Evolutionary conservation across 371 early-diverging fungal genomes (phyloP).

Genomic region (Apophysomyces variabilis): DNA sequence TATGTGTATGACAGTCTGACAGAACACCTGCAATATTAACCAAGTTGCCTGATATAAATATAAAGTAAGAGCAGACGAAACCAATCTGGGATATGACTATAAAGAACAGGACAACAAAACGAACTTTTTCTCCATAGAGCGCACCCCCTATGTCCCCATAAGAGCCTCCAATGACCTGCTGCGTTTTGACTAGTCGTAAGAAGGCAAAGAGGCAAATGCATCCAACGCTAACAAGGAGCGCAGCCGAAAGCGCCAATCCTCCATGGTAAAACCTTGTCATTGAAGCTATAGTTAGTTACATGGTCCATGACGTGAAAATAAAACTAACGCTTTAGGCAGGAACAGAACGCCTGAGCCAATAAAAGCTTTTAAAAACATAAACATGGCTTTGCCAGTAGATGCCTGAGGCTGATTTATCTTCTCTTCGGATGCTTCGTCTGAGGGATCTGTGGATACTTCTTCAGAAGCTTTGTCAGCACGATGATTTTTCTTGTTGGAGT

Average conservation of each 20-base stretch:
- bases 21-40: conserved; percentile 46
- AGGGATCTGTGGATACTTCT: conserved; percentile 4
- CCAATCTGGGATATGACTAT: conserved; percentile 73
- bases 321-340: conserved; percentile 66
- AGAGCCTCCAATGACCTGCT: conserved; percentile 59
- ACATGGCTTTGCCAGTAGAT: conserved; percentile 69
- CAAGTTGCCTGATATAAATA: conserved; percentile 52
- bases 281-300: conserved; percentile 18
- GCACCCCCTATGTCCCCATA: conserved; percentile 81
- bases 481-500: not conserved
- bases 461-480: conserved; percentile 21
- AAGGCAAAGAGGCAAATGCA: conserved; percentile 36
- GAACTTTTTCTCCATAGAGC: conserved; percentile 64
- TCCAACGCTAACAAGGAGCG: conserved; percentile 31
- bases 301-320: not conserved
- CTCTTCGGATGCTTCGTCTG: conserved; percentile 14
- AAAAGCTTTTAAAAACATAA: conserved; percentile 79
- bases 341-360: conserved; percentile 74
- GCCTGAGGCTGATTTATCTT: conserved; percentile 41
- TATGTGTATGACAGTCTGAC: conserved; percentile 37
- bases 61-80: conserved; percentile 53
- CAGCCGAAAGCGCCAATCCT: conserved; percentile 32
- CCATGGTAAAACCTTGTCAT: conserved; percentile 21
- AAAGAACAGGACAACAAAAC: conserved; percentile 59
- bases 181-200: conserved; percentile 32